Conservation (phyloP, 2,329 filamentous ascomycete species). For the Chaetomiaceae sp. region DNA sequence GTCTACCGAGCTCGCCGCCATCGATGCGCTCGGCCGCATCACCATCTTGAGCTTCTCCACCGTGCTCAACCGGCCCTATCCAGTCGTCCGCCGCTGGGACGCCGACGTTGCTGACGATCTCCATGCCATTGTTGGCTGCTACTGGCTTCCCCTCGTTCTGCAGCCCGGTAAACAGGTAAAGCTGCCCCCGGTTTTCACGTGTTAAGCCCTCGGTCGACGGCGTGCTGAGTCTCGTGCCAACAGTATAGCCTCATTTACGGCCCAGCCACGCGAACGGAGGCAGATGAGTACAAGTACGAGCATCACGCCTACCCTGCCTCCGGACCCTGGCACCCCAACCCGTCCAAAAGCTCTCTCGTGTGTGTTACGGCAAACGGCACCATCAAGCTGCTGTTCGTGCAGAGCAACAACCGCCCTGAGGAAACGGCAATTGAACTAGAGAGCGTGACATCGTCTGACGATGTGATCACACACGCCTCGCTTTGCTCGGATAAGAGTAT, state of each 20-base stretch:
- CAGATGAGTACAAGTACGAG: slow-evolving; percentile 62
- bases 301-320: slow-evolving; percentile 58
- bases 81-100: slow-evolving; percentile 52
- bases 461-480: slow-evolving; percentile 73
- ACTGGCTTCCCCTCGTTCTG: slow-evolving; percentile 66
- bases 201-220: too few species aligned
- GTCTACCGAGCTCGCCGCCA: slow-evolving; percentile 72
- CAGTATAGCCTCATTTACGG: slow-evolving; percentile 48
- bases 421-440: slow-evolving; percentile 71
- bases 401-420: slow-evolving; percentile 64
- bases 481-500: slow-evolving; percentile 68
- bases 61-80: slow-evolving; percentile 65
- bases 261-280: slow-evolving; percentile 56
- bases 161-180: slow-evolving; percentile 38
- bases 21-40: slow-evolving; percentile 73
- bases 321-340: slow-evolving; percentile 67
- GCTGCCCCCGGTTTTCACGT: background rate
- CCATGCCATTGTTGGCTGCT: slow-evolving; percentile 71
- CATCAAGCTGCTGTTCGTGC: slow-evolving; percentile 71
- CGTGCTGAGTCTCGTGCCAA: background rate
- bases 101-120: slow-evolving; percentile 68
- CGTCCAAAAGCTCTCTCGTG: slow-evolving; percentile 66
- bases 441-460: slow-evolving; percentile 63
- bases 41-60: slow-evolving; percentile 66
- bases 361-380: slow-evolving; percentile 69